Evolutionary conservation across 345 rosid genomes (phyloP), one percentile per base, ranked within the genome.

Genomic region (Corchorus olitorius): DNA sequence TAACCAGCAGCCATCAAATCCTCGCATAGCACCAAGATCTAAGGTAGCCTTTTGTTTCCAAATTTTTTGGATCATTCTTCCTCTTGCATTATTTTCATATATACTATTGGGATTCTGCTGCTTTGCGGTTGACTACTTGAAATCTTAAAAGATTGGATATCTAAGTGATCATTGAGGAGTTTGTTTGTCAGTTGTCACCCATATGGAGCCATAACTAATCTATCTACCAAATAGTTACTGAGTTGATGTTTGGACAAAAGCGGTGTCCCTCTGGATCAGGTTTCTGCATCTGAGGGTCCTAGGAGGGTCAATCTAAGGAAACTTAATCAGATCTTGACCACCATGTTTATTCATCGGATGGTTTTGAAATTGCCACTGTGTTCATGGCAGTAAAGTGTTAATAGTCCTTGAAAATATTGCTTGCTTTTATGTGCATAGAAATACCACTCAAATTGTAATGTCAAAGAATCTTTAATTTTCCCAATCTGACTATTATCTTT

Each of bases 1-100:
- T 35, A 86, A 87, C 75, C 99, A 90, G 81, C 91, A 85, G 67
- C 82, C 84, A 69, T 79, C 98, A 76, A 87, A 87, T 86, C 89
- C 97, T 65, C 90, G 94, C 75, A 11, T 89, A 17, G 88, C 87
- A 60, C 97, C 95, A 70, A 94, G 86, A 86, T 27, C 91, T 76
- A 97, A 97, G 99, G 99, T 97, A 45, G 77, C 82, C n/a, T 74
- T 63, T 76, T 14, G 43, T 65, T 49, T 16, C 33, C 10, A 14
- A 52, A 35, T 68, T 33, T 65, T 52, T 67, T 13, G 8, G 33
- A 70, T 17, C 9, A 34, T 59, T 68, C 1, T 68, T 64, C 20
- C 72, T 64, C 10, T 10, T 53, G 74, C 60, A 37, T 49, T 75
- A 58, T 72, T 34, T 73, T 72, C 48, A 49, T 56, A 34, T 71